Base-by-base conservation (phyloP, 495 filamentous ascomycete genomes). In the Hypoxylon lienhwacheense region DNA sequence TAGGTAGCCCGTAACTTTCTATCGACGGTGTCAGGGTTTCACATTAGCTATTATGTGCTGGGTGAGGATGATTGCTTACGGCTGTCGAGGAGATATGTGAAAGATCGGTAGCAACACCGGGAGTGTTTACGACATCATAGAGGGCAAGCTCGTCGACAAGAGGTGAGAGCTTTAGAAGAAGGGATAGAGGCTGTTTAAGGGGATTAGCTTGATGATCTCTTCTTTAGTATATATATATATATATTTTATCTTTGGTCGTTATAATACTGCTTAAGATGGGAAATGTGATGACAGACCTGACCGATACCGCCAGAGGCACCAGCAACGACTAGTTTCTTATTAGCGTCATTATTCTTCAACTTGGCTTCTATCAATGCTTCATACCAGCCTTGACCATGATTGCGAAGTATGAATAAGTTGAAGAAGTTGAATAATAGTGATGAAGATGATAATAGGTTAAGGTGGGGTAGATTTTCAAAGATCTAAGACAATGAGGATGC, bases 101-200 rank as follows among this genome's bases (percentile, higher is more conserved):
- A 43, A 98, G 84, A 69, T 98, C 93, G 53, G 93, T 85, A 32
- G 92, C 85, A 49, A 98, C 93, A 70, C 93, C 93, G 53, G 91
- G 92, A 33, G 91, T 95, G 81, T 97, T 96, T 71, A 97, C 93
- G 53, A 97, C 90, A 92, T 97, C 93, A 81, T 96, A 98, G 58
- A 98, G 85, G 43, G 91, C 78, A 66, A 98, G 87, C 77, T 97
- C 88, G 64, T 91, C 84, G 57, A 97, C 74, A 55, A 92, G 82
- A 26, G 90, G 89, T 46, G 77, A 87, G 50, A 84, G 80, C 82
- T 97, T 98, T 61, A 96, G 76, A 64, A 98, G 84, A 59, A 98
- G 91, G 53, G 95, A 97, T 64, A 98, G 79, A 34, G 93, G 93
- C 95, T 98, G 65, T 51, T 21, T 53, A 58, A 35, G 41, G n/a